phyloP scores from a whole-genome alignment of 2,329 filamentous ascomycete genomes.

The Fusarium circinatum region DNA sequence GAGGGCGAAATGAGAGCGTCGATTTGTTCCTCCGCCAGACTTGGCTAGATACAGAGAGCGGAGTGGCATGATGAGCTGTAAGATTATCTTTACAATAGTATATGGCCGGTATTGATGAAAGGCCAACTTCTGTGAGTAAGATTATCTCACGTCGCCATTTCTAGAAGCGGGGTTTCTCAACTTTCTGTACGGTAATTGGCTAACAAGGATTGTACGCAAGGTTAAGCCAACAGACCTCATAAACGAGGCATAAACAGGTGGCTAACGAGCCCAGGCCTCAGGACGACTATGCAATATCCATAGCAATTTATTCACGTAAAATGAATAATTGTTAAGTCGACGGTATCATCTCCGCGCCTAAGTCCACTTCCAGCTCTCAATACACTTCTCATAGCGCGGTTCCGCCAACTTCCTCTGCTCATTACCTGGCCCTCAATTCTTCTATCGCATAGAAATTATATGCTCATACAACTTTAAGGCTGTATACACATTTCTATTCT shows the following conservation, averaged over 20 bases:
- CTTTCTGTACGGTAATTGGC: not conserved
- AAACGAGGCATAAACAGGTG: not conserved
- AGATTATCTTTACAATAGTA: fast-evolving
- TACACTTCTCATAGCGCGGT: not conserved
- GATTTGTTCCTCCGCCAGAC: fast-evolving
- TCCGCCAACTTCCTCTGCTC: not conserved
- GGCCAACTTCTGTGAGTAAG: fast-evolving
- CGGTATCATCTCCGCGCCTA: not conserved
- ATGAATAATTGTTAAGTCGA: fast-evolving
- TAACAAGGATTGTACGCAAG: not conserved
- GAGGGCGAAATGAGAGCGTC: not conserved
- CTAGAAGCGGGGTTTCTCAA: not conserved
- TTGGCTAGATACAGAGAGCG: not conserved
- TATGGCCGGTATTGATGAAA: fast-evolving
- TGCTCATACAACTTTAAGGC: not conserved
- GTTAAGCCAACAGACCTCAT: not conserved
- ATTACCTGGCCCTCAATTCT: not conserved
- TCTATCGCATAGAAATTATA: not conserved
- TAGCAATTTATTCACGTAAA: fast-evolving
- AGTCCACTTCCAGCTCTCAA: not conserved
- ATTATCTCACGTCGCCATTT: fast-evolving
- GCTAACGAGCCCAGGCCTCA: fast-evolving
- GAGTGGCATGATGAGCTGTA: fast-evolving
- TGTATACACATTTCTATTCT: fast-evolving
- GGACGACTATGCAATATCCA: fast-evolving